Evolutionary conservation across 805 yeast species (phyloP), one percentile per base, ranked within the genome.

Genomic region (Clavispora carvajalis): DNA sequence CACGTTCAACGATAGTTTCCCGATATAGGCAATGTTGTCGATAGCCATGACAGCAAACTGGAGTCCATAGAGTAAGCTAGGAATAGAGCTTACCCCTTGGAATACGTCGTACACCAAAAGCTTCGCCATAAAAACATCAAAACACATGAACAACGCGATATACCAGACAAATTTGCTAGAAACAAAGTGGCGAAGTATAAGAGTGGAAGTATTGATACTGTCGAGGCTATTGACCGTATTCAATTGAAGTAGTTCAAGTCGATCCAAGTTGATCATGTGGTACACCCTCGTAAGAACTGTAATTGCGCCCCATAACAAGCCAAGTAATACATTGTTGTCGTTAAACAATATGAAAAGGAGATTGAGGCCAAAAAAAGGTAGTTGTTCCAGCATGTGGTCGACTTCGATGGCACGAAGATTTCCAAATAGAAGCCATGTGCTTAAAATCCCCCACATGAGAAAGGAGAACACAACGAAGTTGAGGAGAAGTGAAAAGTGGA

Each of bases 381-480:
- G 39, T 22, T 46, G 54, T 31, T 67, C 73, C 4, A 61, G 47
- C 30, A 69, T 47, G 54, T 84, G 90, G 50, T 90, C 95, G 39
- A 74, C 60, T 57, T 91, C 99, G 24, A 85, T 71, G 12, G 79
- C 62, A 41, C 95, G 69, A 38, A 91, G 63, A 41, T 79, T 80
- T 0, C 96, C 96, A 65, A 89, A 88, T 26, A 87, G 51, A 0
- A 80, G 1, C 21, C 60, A 46, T 36, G 71, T 31, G 46, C 77
- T 76, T n/a, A 53, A 53, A 11, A 54, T 22, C 9, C 54, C 45
- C 11, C 58, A 37, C 34, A 57, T 53, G 5, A 52, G 38, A 38
- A 46, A 43, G 31, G 43, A 41, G 34, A 35, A 41, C 19, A 44
- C 46, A 6, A 48, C 41, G 40, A 51, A 51, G 39, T 52, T 52